These are phyloP conservation scores for Perilla frutescens DNA, from an alignment of 257 asterid species.

Conservation along the genomic window DNA sequence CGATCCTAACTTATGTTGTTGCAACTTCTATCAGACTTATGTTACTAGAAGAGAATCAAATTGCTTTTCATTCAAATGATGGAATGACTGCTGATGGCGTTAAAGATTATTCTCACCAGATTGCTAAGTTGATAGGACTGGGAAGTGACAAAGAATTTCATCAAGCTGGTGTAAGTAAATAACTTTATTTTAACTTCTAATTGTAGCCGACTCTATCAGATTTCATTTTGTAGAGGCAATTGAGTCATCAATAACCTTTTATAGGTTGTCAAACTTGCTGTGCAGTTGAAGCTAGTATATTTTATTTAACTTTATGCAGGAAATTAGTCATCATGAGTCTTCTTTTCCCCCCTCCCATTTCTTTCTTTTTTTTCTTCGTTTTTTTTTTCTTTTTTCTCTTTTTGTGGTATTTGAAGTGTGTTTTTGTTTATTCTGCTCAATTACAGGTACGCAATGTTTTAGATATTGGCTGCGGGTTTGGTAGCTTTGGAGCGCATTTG, in stretches of 20 bases:
- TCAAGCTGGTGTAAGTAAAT: slow-evolving; percentile 80
- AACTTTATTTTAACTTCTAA: background rate
- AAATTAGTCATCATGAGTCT: slow-evolving; percentile 14
- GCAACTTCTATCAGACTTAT: slow-evolving; percentile 66
- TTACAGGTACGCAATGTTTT: slow-evolving; percentile 81
- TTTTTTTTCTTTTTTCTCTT: too few species aligned
- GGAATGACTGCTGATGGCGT: slow-evolving; percentile 78
- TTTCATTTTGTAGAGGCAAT: slow-evolving; percentile 20
- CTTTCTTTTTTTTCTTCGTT: too few species aligned
- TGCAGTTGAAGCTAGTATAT: slow-evolving; percentile 22
- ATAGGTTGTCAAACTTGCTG: slow-evolving; percentile 5
- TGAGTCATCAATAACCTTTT: background rate
- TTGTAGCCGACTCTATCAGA: background rate
- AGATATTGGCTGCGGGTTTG: slow-evolving; percentile 98
- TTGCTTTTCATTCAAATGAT: slow-evolving; percentile 90
- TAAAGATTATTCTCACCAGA: slow-evolving; percentile 83
- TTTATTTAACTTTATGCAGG: background rate
- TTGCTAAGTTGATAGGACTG: slow-evolving; percentile 93
- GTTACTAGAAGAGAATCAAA: slow-evolving; percentile 98
- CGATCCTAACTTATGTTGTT: slow-evolving; percentile 20
- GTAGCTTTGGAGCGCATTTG: slow-evolving; percentile 93
- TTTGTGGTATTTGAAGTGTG: slow-evolving; percentile 25
- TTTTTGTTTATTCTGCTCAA: slow-evolving; percentile 36
- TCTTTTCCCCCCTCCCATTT: too few species aligned
- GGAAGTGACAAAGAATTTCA: slow-evolving; percentile 80